Conservation (phyloP, 345 rosid genomes). For the Hibiscus syriacus region DNA sequence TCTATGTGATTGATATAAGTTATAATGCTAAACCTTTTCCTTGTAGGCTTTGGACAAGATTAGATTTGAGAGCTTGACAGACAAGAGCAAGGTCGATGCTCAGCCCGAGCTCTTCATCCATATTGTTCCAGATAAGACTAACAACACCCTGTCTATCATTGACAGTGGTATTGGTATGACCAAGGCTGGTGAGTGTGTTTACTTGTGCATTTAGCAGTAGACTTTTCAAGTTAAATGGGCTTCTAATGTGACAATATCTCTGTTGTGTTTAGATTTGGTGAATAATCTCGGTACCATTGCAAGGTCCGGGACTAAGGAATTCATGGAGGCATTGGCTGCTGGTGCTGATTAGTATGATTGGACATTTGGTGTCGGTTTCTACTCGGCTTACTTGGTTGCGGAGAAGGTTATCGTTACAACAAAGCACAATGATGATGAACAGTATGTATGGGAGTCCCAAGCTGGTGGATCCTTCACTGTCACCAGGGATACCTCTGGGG, state of each 20-base stretch:
- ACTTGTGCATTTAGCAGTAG: neutral
- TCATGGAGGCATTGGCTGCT: conserved; percentile 82
- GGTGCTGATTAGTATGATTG: conserved; percentile 92
- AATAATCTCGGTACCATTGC: conserved; percentile 89
- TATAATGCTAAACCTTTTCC: neutral
- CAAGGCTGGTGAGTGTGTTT: conserved; percentile 61
- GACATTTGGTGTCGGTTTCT: conserved; percentile 86
- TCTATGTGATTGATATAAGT: neutral
- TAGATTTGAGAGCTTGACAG: conserved; percentile 80
- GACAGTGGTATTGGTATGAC: conserved; percentile 92
- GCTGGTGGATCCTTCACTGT: conserved; percentile 91
- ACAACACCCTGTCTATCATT: conserved; percentile 46
- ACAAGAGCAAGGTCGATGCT: conserved; percentile 78
- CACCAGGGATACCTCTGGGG: conserved; percentile 69
- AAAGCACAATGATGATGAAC: conserved; percentile 87
- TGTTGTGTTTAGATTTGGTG: conserved; percentile 50
- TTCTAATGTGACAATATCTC: neutral
- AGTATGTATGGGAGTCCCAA: conserved; percentile 91
- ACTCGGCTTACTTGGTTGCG: conserved; percentile 75
- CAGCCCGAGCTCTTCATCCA: conserved; percentile 82
- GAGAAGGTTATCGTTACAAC: conserved; percentile 71
- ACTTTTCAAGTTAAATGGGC: neutral
- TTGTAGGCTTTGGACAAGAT: conserved; percentile 77
- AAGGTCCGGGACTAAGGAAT: conserved; percentile 84
- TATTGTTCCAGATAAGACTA: conserved; percentile 68